Base-by-base conservation (phyloP, 1,284 basidiomycete genomes). In the Ceratobasidium papillatum region DNA sequence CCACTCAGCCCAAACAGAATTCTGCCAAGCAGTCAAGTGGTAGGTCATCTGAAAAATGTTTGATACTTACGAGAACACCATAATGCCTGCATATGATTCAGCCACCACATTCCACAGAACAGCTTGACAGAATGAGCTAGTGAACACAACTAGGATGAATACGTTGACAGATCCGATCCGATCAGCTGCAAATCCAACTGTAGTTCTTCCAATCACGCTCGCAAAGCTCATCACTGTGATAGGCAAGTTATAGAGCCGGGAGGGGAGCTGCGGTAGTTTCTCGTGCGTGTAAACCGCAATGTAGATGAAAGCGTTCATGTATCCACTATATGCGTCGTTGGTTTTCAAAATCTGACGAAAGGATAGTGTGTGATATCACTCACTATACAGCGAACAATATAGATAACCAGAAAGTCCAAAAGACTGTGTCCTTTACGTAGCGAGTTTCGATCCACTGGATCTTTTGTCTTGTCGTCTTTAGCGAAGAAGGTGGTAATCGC, bases 81-180 rank as follows among this genome's bases (percentile, higher is more conserved):
- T 73, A 30, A 78, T 75, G 4, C 66, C 74, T 14, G 73, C 63
- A 52, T 75, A 78, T 27, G 52, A 74, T 38, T 66, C 32, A 3
- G 66, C 76, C 3, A 76, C 76, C 27, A 77, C 76, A 58, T 79
- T 78, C 78, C 78, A 79, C 14, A 73, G 56, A 14, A 78, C 56
- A 19, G 77, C 75, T 45, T 79, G 78, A 12, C 74, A 51, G 34
- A 77, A 68, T 0, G 77, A 77, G 25, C 76, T 75, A 45, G 77
- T 75, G 27, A 75, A 69, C 12, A 78, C 71, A 47, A 74, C 63
- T 51, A 77, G 51, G 45, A 79, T 74, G 17, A 79, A 76, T 36
- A 77, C 77, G 54, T 79, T 78, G 30, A 76, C 72, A 12, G 74
- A 72, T n/a, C 78, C 78, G 22, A 79, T 74, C 41, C 71, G 65